A percentile compares a stretch with the other conserved stretches of the same genome.
phyloP scores from a whole-genome alignment of 2,329 filamentous ascomycete genomes.

The Akanthomyces dipterigenus region DNA sequence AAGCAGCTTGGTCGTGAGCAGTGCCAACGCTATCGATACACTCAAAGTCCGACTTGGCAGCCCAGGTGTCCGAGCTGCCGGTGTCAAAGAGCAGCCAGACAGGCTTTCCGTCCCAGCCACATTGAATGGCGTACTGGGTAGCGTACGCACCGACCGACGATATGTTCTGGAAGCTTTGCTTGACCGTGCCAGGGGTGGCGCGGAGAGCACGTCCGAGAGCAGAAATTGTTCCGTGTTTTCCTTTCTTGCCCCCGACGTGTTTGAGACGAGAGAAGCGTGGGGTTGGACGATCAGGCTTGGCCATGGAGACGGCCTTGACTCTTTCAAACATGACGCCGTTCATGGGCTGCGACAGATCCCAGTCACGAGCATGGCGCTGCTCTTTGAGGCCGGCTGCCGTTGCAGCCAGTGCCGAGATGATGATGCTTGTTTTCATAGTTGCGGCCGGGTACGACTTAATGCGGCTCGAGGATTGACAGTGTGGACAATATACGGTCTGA shows the following conservation, averaged over 20 bases:
- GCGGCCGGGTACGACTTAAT: not conserved
- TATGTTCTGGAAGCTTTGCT: constrained; percentile 30
- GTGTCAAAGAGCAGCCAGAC: constrained; percentile 42
- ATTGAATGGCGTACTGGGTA: constrained; percentile 36
- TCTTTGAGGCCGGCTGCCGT: not conserved
- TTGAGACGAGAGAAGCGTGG: constrained; percentile 28
- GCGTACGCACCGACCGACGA: constrained; percentile 31
- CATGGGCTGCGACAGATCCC: constrained; percentile 29
- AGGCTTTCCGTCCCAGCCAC: constrained; percentile 31
- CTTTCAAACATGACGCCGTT: constrained; percentile 33
- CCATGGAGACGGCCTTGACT: constrained; percentile 21
- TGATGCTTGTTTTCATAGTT: constrained; percentile 3
- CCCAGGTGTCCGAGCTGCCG: constrained; percentile 47
- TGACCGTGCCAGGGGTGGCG: constrained; percentile 14
- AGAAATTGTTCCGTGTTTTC: constrained; percentile 24
- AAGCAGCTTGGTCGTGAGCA: constrained; percentile 25
- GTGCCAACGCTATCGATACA: constrained; percentile 33
- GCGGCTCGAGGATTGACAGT: not conserved
- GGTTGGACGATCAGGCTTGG: constrained; percentile 23
- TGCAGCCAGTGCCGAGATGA: not conserved
- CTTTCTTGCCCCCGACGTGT: constrained; percentile 20
- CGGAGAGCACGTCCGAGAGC: constrained; percentile 21
- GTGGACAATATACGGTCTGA: not conserved
- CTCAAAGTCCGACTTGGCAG: constrained; percentile 32
- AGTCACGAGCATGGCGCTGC: constrained; percentile 15